Evolutionary conservation across 1,139 yeast genomes (phyloP), one percentile per base, ranked within the genome.

Genomic region (Yamadazyma mexicana): DNA sequence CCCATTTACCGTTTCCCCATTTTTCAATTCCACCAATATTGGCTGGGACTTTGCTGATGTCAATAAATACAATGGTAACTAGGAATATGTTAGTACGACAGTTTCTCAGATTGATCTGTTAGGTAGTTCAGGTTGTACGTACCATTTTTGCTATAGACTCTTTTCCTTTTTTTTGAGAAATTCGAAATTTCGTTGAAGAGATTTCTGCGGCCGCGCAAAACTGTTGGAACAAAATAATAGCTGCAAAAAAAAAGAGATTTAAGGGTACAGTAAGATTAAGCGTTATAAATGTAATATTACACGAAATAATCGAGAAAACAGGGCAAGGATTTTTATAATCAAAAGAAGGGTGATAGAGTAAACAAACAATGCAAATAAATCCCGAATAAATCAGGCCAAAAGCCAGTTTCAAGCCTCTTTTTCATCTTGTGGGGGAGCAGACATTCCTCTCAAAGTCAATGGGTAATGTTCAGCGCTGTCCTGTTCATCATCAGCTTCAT

Each of bases 31-130:
- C 41, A 94, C 89, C 57, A 86, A 77, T 56, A 92, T 77, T 30
- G 89, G 87, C 57, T 87, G 91, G 44, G 89, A 92, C 62, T 88
- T 91, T 16, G 96, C 91, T 40, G 96, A 87, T 40, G 94, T 88
- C 52, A 94, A 76, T 49, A 94, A 73, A 52, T 89, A 89, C 56
- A 92, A 73, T 31, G 99, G 99, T 49, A 92, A 79, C 98, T 70
- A 41, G 10, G 6, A n/a, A 3, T 47, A n/a, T 3, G 49, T 44
- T 42, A 42, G 42, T 44, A 42, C 3, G 4, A 10, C 9, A 9
- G 6, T 20, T 24, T n/a, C 5, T 22, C 15, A 9, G 31, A 14
- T 28, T 12, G 15, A 15, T 15, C 11, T 15, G 7, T 22, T 4
- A 8, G 11, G 5, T 10, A 11, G 12, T 11, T 5, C 8, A 11